Conservation (phyloP, 305 asterid species). For the Nicotiana rustica region DNA sequence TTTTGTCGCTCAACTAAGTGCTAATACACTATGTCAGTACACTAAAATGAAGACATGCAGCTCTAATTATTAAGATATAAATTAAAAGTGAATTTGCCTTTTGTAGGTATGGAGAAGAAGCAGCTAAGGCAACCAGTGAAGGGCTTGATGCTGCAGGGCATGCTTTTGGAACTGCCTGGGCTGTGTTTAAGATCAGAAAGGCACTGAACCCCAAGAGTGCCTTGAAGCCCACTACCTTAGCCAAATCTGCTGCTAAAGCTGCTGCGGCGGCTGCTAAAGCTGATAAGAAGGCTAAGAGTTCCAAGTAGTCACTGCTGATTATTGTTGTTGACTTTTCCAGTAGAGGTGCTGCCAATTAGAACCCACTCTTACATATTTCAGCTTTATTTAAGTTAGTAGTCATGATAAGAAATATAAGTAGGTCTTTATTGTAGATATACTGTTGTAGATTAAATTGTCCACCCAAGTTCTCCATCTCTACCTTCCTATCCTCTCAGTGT, state of each 20-base stretch:
- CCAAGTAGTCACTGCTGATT: conserved; percentile 44
- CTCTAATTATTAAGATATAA: conserved; percentile 11
- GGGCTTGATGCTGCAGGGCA: conserved; percentile 93
- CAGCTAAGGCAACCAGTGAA: conserved; percentile 83
- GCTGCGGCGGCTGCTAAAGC: conserved; percentile 18
- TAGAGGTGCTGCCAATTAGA: background rate
- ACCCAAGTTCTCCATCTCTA: conserved; percentile 2
- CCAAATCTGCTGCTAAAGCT: conserved; percentile 59
- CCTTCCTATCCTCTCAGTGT: background rate
- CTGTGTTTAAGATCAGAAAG: conserved; percentile 84
- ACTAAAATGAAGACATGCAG: background rate
- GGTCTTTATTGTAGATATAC: background rate
- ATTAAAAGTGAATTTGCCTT: conserved; percentile 26
- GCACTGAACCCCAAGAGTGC: conserved; percentile 83
- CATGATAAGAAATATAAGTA: background rate
- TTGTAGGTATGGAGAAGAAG: conserved; percentile 91
- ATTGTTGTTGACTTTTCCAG: background rate
- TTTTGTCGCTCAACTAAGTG: conserved; percentile 14
- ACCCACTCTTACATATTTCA: background rate
- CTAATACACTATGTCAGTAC: background rate
- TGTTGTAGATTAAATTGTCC: background rate
- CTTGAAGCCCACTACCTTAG: conserved; percentile 64
- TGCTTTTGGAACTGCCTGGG: conserved; percentile 91
- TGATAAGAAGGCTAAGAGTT: conserved; percentile 48
- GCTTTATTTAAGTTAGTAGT: background rate